phyloP scores from a whole-genome alignment of 2,329 filamentous ascomycete genomes.

The Phoma sp. region DNA sequence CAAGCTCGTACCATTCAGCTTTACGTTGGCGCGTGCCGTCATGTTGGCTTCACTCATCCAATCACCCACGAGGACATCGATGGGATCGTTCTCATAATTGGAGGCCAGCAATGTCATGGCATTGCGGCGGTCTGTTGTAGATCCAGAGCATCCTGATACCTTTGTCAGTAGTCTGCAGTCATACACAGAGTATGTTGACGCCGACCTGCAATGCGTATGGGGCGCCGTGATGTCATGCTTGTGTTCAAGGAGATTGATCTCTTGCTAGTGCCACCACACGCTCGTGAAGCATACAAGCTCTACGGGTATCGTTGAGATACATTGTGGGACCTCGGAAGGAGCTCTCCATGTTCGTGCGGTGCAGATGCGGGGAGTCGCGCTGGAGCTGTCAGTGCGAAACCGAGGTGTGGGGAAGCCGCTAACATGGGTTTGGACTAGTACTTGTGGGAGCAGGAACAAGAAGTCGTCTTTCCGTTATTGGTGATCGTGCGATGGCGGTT shows the following conservation, averaged over 20 bases:
- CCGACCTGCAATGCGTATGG: slow-evolving; percentile 34
- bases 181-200: neutral
- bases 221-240: slow-evolving; percentile 26
- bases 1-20: slow-evolving; percentile 25
- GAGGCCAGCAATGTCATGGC: slow-evolving; percentile 40
- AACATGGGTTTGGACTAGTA: neutral
- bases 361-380: slow-evolving; percentile 26
- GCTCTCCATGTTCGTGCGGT: neutral
- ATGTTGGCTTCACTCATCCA: slow-evolving; percentile 46
- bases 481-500: no score
- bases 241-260: slow-evolving; percentile 9
- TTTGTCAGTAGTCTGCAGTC: neutral
- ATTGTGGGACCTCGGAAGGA: slow-evolving; percentile 21
- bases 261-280: neutral
- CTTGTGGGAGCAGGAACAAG: no score
- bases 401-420: slow-evolving; percentile 18
- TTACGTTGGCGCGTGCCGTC: slow-evolving; percentile 35
- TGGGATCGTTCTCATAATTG: slow-evolving; percentile 37
- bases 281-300: slow-evolving; percentile 4
- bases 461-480: no score
- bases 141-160: slow-evolving; percentile 40
- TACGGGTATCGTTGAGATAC: neutral
- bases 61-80: slow-evolving; percentile 44
- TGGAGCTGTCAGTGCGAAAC: slow-evolving; percentile 22
- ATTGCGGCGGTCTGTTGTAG: slow-evolving; percentile 42